Conservation (phyloP, 2,329 filamentous ascomycete species). For the Penicillium sp. region DNA sequence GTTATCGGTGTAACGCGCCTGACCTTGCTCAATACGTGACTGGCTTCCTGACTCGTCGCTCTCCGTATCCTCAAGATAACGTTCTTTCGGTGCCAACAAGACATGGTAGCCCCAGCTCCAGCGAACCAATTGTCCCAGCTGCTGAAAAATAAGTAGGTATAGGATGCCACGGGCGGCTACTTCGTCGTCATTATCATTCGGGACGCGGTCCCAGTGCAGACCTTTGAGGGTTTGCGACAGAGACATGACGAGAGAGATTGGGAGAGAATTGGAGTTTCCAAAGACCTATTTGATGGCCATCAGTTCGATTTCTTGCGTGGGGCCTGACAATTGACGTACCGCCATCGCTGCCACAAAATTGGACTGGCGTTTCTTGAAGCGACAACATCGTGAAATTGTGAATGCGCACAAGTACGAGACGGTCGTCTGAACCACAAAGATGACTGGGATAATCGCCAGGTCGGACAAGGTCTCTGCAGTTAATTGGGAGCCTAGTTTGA, state of each 20-base stretch:
- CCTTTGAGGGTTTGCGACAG: constrained; percentile 88
- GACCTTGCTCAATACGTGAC: constrained; percentile 38
- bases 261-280: constrained; percentile 96
- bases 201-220: constrained; percentile 88
- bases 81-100: constrained; percentile 77
- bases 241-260: constrained; percentile 92
- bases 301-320: not conserved
- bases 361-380: constrained; percentile 77
- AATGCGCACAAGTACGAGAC: constrained; percentile 79
- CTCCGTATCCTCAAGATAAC: constrained; percentile 45
- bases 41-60: constrained; percentile 32
- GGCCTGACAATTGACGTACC: constrained; percentile 42
- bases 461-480: constrained; percentile 87
- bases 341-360: constrained; percentile 99
- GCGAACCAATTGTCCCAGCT: constrained; percentile 87
- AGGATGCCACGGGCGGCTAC: constrained; percentile 91
- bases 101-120: constrained; percentile 99
- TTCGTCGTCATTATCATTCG: constrained; percentile 91
- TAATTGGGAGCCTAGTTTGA: constrained; percentile 90
- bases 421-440: constrained; percentile 83
- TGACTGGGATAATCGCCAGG: constrained; percentile 89
- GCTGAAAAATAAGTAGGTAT: constrained; percentile 95
- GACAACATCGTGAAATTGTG: constrained; percentile 68
- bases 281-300: constrained; percentile 60
- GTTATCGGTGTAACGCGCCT: constrained; percentile 41